Conservation (phyloP, 257 asterid species). For the Ophiorrhiza pumila region DNA sequence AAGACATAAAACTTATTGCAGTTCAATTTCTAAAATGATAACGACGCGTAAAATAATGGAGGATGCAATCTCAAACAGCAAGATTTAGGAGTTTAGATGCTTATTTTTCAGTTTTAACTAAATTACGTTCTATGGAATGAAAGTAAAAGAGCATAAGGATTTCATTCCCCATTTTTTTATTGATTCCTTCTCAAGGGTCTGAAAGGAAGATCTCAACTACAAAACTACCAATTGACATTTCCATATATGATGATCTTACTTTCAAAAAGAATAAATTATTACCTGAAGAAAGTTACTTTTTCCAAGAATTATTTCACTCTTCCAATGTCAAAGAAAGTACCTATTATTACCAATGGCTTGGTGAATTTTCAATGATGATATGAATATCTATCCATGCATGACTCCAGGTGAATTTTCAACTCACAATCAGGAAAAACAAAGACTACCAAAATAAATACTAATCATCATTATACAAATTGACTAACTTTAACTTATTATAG, state of each 20-base stretch:
- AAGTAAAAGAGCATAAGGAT: not conserved
- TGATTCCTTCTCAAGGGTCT: not conserved
- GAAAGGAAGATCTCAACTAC: constrained; percentile 5
- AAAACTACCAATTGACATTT: not conserved
- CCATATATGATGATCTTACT: not conserved
- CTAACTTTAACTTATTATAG: too few relatives aligned
- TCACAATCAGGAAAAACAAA: not conserved
- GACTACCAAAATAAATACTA: not conserved
- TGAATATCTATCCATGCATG: too few relatives aligned
- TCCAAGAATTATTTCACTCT: not conserved
- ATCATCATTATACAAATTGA: not conserved
- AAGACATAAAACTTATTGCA: not conserved
- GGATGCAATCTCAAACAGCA: constrained; percentile 7
- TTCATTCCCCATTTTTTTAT: not conserved
- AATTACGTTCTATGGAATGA: not conserved
- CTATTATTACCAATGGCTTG: too few relatives aligned
- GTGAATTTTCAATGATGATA: too few relatives aligned
- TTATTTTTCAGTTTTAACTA: not conserved
- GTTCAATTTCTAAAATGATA: not conserved
- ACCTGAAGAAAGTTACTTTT: not conserved
- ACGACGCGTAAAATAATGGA: not conserved
- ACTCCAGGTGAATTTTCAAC: not conserved
- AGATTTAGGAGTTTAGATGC: not conserved
- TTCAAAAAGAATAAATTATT: not conserved
- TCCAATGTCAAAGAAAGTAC: not conserved